A percentile compares a stretch with the other conserved stretches of the same genome.
phyloP scores from a whole-genome alignment of 2,329 filamentous ascomycete species.

The Xylaria sp. region DNA sequence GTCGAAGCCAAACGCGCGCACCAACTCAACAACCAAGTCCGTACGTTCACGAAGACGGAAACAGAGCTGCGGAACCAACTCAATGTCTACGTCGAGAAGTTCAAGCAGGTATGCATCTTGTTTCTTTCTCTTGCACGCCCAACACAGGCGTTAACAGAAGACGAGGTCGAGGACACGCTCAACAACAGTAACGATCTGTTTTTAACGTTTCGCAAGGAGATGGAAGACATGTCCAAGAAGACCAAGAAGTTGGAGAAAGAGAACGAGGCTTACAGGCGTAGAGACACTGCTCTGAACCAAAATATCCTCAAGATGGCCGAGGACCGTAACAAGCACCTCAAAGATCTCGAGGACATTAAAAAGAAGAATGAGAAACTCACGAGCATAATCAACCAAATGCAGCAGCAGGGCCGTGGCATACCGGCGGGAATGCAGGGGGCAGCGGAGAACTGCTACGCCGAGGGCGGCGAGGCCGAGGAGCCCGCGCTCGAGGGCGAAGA shows the following conservation, averaged over 20 bases:
- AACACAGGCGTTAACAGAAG: constrained; percentile 39
- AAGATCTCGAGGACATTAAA: constrained; percentile 71
- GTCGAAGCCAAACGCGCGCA: constrained; percentile 73
- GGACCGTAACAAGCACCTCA: constrained; percentile 71
- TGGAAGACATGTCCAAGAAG: constrained; percentile 99
- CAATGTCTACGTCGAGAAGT: constrained; percentile 98
- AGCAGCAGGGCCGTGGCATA: constrained; percentile 80
- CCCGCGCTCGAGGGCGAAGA: constrained; percentile 59
- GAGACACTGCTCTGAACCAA: constrained; percentile 87
- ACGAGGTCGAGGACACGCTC: constrained; percentile 93
- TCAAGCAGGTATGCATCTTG: constrained; percentile 78
- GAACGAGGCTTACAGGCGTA: constrained; percentile 82
- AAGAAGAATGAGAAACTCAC: constrained; percentile 88
- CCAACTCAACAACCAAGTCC: constrained; percentile 83
- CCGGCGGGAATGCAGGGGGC: constrained; percentile 58
- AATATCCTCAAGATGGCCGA: constrained; percentile 98
- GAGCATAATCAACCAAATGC: constrained; percentile 93
- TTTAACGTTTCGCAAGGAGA: constrained; percentile 93
- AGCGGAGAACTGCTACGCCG: constrained; percentile 55
- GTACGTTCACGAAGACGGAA: constrained; percentile 94
- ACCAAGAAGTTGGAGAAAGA: constrained; percentile 96
- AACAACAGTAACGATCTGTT: constrained; percentile 99
- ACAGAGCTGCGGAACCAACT: constrained; percentile 89
- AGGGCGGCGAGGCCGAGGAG: constrained; percentile 60
- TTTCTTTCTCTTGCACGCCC: constrained; percentile 26